Base-by-base conservation (phyloP, 129 eudicot species). In the Logfia minima region DNA sequence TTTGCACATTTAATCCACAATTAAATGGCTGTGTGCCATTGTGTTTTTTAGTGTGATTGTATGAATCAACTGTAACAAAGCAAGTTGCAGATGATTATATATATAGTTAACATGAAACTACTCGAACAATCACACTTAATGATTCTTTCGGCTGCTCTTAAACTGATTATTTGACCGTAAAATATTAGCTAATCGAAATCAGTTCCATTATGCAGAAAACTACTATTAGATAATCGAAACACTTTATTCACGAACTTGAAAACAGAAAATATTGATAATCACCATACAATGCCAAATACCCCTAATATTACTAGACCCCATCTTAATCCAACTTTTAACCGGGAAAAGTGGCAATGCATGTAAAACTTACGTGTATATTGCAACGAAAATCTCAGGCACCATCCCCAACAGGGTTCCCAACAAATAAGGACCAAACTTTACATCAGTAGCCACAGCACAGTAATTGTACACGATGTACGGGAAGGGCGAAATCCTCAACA, bases 401-500 rank as follows among this genome's bases (percentile, higher is more conserved):
- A 91, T 89, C 56, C 98, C 98, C 39, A 82, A 76, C 81, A 88
- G 61, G 4, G 98, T 84, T 24, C 97, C 98, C 72, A 90, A 29
- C 73, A 93, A 70, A 71, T 93, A 93, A 24, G 98, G 98, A 67
- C 84, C 81, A 68, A 85, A 91, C 77, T 87, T 93, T n/a, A 93
- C 98, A 80, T 86, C 85, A 2, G 97, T 93, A 29, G 98, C 98
- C 66, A 87, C 88, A 56, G 97, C 97, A 81, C 90, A 87, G 82
- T 87, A 93, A 81, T 93, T 93, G 74, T 87, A 93, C 13, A 91
- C 84, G 9, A 89, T 69, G 76, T 93, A 90, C 3, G 98, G 98
- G 45, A 93, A 93, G 2, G 98, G 98, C 35, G 98, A 93, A 75
- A 93, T 84, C 74, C 98, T 89, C 52, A 93, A 86, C 56, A 93